Conservation (phyloP, 2,329 filamentous ascomycete genomes). For the Claviceps purpurea region DNA sequence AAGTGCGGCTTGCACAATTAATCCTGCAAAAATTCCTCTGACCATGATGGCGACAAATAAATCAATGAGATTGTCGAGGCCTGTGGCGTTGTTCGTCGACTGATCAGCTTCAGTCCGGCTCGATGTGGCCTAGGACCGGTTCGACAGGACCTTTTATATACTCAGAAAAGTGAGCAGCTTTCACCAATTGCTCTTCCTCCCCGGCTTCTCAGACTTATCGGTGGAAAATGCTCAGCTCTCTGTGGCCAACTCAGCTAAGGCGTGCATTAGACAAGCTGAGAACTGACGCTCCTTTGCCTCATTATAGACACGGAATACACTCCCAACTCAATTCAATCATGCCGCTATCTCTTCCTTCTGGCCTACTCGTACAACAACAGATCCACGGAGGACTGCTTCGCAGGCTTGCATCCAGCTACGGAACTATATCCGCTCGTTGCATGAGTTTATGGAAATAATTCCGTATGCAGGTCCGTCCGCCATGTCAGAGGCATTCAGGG, state of each 20-base stretch:
- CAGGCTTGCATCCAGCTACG: not conserved
- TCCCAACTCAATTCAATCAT: not conserved
- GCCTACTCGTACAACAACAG: not conserved
- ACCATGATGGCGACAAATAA: not conserved
- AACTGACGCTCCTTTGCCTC: not conserved
- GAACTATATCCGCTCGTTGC: not conserved
- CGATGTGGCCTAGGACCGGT: not conserved
- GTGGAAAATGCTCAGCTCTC: not conserved
- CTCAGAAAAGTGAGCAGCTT: not conserved
- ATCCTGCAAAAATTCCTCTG: not conserved
- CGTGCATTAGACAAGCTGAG: no score
- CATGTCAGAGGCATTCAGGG: not conserved
- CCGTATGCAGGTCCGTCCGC: no score
- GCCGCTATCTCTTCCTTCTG: not conserved
- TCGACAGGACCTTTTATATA: not conserved
- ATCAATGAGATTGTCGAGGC: not conserved
- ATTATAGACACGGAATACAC: not conserved
- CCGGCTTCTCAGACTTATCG: not conserved
- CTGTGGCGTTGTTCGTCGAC: not conserved
- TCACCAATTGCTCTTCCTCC: not conserved
- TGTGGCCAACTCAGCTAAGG: not conserved
- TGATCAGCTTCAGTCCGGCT: not conserved
- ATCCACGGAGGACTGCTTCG: not conserved
- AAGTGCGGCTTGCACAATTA: conserved; percentile 9
- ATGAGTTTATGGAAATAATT: not conserved